Percentiles rank a stretch among this genome's conserved stretches.
These are phyloP conservation scores for Globisporangium abappressorium DNA, from an alignment of 352 stramenopile species.

Conservation along the genomic window DNA sequence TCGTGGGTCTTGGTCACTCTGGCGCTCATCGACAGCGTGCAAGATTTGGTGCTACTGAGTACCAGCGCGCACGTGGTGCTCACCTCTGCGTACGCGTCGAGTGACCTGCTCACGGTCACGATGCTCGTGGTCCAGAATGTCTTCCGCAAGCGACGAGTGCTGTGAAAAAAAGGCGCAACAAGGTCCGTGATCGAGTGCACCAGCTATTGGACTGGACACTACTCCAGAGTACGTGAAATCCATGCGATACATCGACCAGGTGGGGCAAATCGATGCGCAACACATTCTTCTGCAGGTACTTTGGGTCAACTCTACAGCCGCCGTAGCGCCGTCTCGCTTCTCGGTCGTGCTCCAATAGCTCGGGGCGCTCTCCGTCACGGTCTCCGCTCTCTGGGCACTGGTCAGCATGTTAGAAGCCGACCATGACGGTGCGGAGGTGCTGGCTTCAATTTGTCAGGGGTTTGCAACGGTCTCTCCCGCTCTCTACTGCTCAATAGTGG, in stretches of 20 bases:
- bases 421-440: too few species aligned
- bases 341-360: neutral
- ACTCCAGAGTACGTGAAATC: neutral
- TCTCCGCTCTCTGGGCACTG: too few species aligned
- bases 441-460: too few species aligned
- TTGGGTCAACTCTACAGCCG: neutral
- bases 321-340: neutral
- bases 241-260: neutral
- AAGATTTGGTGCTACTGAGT: too few species aligned
- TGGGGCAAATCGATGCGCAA: neutral
- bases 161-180: too few species aligned
- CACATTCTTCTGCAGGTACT: neutral
- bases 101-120: neutral
- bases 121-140: neutral
- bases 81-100: neutral
- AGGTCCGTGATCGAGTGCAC: too few species aligned
- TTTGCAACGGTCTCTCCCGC: too few species aligned
- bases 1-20: neutral
- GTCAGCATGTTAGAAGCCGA: too few species aligned
- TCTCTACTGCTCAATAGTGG: neutral
- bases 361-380: too few species aligned
- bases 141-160: neutral
- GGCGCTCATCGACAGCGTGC: neutral
- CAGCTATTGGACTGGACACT: too few species aligned
- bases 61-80: too few species aligned